A percentile compares a stretch with the other conserved stretches of the same genome.
Conservation (phyloP, 345 rosid genomes). For the Murraya koenigii region DNA sequence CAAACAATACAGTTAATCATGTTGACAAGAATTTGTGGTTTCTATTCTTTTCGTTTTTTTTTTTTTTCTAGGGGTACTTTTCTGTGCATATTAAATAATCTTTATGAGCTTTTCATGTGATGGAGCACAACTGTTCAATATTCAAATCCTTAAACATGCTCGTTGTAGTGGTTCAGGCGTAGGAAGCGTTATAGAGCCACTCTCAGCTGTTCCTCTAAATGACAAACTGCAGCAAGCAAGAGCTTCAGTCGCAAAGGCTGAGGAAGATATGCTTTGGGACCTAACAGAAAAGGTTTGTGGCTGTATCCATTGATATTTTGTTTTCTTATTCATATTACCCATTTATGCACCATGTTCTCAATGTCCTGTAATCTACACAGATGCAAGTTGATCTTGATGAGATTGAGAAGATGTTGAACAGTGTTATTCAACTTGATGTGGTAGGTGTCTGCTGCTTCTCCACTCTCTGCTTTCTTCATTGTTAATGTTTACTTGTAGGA, state of each 20-base stretch:
- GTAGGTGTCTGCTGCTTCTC: slow-evolving; percentile 40
- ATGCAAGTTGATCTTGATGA: slow-evolving; percentile 65
- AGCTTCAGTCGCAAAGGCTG: slow-evolving; percentile 69
- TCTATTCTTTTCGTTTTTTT: not conserved
- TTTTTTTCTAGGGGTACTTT: not conserved
- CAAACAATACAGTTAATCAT: not conserved
- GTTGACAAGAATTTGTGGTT: not conserved
- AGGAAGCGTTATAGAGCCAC: slow-evolving; percentile 74
- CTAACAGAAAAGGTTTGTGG: slow-evolving; percentile 69
- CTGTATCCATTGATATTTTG: slow-evolving; percentile 16
- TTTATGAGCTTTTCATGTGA: slow-evolving; percentile 8
- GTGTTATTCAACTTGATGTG: slow-evolving; percentile 61
- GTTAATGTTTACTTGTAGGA: not conserved
- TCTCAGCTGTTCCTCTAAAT: slow-evolving; percentile 73
- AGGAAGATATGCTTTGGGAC: slow-evolving; percentile 70
- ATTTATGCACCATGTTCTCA: slow-evolving; percentile 18
- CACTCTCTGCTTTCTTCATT: slow-evolving; percentile 5
- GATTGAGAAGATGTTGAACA: slow-evolving; percentile 45
- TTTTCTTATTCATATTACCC: slow-evolving; percentile 6
- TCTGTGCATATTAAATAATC: not conserved
- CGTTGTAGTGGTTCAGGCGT: slow-evolving; percentile 75
- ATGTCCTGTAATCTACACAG: slow-evolving; percentile 42
- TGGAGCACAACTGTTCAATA: slow-evolving; percentile 3
- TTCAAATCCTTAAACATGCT: slow-evolving; percentile 35
- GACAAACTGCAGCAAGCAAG: slow-evolving; percentile 83